A percentile compares a stretch with the other conserved stretches of the same genome.
Evolutionary conservation across 2,329 filamentous ascomycete species (phyloP).

Genomic region (Leptographium lundbergii): DNA sequence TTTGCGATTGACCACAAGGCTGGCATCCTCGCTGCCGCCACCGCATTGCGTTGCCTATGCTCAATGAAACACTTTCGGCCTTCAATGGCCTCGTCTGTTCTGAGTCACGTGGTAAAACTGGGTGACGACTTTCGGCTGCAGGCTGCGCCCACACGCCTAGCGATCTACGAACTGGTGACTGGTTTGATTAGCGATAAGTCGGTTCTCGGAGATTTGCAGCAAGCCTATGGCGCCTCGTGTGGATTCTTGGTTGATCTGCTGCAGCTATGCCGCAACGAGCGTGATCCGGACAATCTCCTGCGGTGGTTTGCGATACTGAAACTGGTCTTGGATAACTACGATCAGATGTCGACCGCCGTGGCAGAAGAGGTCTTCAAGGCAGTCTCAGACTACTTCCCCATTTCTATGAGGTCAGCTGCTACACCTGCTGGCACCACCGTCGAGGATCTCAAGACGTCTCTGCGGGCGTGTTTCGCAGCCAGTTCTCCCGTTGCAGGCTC

Average conservation of each 20-base stretch:
- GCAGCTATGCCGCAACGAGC: slow-evolving; percentile 38
- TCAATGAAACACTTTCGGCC: slow-evolving; percentile 39
- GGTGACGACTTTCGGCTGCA: slow-evolving; percentile 46
- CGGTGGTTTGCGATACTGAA: slow-evolving; percentile 41
- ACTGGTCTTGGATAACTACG: slow-evolving; percentile 31
- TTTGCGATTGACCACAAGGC: slow-evolving; percentile 47
- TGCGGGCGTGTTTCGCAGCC: slow-evolving; percentile 42
- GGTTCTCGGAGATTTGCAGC: slow-evolving; percentile 23
- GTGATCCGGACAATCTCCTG: slow-evolving; percentile 44
- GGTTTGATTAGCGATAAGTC: slow-evolving; percentile 26
- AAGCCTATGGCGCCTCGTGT: slow-evolving; percentile 27
- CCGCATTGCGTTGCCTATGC: slow-evolving; percentile 35
- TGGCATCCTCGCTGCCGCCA: slow-evolving; percentile 41
- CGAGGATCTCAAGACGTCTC: slow-evolving; percentile 39
- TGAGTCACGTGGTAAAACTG: slow-evolving; percentile 35
- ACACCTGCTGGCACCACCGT: slow-evolving; percentile 38
- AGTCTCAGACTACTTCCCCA: slow-evolving; percentile 49
- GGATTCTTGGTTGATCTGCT: slow-evolving; percentile 37
- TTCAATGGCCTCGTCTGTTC: slow-evolving; percentile 32
- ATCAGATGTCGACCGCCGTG: slow-evolving; percentile 27
- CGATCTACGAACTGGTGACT: slow-evolving; percentile 36
- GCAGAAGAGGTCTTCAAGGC: slow-evolving; percentile 37
- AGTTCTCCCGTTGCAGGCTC: slow-evolving; percentile 31
- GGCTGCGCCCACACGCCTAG: slow-evolving; percentile 35
- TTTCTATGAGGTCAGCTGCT: slow-evolving; percentile 39